Evolutionary conservation across 441 rosid species (phyloP).

Genomic region (Lepidium campestre): DNA sequence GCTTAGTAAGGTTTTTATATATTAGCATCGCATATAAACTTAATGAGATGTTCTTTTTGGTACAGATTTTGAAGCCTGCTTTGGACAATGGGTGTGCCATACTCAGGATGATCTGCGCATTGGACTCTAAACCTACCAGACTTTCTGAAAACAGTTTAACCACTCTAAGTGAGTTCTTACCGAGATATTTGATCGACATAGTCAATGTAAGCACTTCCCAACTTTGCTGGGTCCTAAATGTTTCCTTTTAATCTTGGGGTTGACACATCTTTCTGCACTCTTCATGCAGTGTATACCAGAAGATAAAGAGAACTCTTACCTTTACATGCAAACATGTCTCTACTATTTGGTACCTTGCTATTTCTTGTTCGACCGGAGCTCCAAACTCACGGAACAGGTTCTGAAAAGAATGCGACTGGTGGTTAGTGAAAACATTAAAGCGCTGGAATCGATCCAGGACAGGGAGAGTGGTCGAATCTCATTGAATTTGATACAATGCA

Average conservation of each 20-base stretch:
- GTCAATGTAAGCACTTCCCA: slow-evolving; percentile 41
- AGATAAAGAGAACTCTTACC: slow-evolving; percentile 31
- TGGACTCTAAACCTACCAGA: slow-evolving; percentile 71
- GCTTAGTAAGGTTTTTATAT: neutral
- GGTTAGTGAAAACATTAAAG: slow-evolving; percentile 33
- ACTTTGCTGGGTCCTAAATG: neutral
- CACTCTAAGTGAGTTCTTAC: slow-evolving; percentile 47
- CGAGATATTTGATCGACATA: slow-evolving; percentile 55
- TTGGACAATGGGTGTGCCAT: slow-evolving; percentile 68
- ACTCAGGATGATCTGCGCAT: slow-evolving; percentile 54
- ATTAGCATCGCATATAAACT: neutral
- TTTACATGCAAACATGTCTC: slow-evolving; percentile 21
- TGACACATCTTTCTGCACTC: slow-evolving; percentile 17
- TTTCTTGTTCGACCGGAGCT: slow-evolving; percentile 63
- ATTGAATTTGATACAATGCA: slow-evolving; percentile 34
- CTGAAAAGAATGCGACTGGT: slow-evolving; percentile 38
- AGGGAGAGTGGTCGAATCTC: slow-evolving; percentile 20
- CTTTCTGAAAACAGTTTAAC: slow-evolving; percentile 56
- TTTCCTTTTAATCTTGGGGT: neutral
- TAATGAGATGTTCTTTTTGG: slow-evolving; percentile 15
- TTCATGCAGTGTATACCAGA: slow-evolving; percentile 51
- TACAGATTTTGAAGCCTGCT: slow-evolving; percentile 46
- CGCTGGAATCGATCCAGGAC: slow-evolving; percentile 21
- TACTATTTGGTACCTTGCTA: slow-evolving; percentile 62
- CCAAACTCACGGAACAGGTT: slow-evolving; percentile 39